phyloP scores from a whole-genome alignment of 441 rosid species.

The Pelargonium australe region DNA sequence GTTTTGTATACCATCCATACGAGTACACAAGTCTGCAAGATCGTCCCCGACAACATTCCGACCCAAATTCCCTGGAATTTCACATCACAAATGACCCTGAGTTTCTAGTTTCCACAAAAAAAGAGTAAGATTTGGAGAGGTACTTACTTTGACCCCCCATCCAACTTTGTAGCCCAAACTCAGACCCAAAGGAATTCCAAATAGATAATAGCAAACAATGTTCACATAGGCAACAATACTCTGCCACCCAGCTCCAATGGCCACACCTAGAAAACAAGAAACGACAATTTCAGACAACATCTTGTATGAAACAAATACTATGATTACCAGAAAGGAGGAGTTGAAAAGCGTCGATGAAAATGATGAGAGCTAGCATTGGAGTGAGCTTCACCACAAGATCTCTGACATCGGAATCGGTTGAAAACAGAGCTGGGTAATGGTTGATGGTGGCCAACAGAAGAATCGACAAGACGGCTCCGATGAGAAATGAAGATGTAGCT shows the following conservation, averaged over 20 bases:
- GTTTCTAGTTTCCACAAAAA: neutral
- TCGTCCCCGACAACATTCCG: constrained; percentile 46
- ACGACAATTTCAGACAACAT: too few relatives aligned
- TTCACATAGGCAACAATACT: constrained; percentile 51
- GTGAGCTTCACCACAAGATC: constrained; percentile 57
- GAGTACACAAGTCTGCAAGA: constrained; percentile 38
- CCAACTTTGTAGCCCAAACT: constrained; percentile 35
- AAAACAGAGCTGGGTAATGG: constrained; percentile 47
- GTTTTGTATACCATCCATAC: constrained; percentile 41
- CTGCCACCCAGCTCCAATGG: constrained; percentile 72
- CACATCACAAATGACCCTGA: neutral
- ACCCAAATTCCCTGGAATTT: constrained; percentile 44
- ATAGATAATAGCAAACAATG: constrained; percentile 41
- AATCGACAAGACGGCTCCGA: constrained; percentile 38
- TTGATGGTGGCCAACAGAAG: constrained; percentile 36
- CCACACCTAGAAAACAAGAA: constrained; percentile 21
- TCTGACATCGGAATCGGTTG: constrained; percentile 40
- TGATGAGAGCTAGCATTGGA: constrained; percentile 56
- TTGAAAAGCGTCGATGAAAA: constrained; percentile 55
- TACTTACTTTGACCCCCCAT: constrained; percentile 39
- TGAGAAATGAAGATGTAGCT: constrained; percentile 38
- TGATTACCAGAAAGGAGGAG: constrained; percentile 75
- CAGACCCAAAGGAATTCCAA: constrained; percentile 54
- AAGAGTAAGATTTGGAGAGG: neutral
- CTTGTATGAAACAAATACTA: too few relatives aligned